These are phyloP conservation scores for Claviceps africana DNA, from an alignment of 2,329 filamentous ascomycete genomes.

Conservation along the genomic window DNA sequence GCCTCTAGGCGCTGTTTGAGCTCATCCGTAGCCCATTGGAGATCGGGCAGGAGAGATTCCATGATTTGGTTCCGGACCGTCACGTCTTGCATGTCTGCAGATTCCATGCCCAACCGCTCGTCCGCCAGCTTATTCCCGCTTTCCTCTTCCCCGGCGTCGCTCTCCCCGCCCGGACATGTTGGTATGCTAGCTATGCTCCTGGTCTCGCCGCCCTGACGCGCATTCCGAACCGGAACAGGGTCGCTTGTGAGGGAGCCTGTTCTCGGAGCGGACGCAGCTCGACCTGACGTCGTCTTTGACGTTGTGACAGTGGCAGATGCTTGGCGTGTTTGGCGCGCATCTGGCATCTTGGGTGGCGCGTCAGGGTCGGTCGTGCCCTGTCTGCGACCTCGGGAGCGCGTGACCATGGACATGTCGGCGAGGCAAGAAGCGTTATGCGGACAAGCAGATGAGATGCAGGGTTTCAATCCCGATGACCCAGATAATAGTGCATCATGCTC, in stretches of 20 bases:
- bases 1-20: constrained; percentile 3
- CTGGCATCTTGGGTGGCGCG: background rate
- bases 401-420: background rate
- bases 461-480: background rate
- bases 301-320: background rate
- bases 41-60: background rate
- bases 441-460: background rate
- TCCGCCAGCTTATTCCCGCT: background rate
- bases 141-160: constrained; percentile 1
- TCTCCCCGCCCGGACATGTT: background rate
- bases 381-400: background rate
- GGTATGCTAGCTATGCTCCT: constrained; percentile 3
- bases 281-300: background rate
- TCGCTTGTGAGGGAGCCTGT: background rate
- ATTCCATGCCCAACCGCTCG: background rate
- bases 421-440: background rate
- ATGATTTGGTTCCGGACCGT: background rate
- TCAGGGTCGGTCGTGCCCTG: background rate
- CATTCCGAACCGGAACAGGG: constrained; percentile 1
- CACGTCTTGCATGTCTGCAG: background rate
- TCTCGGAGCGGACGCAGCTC: background rate
- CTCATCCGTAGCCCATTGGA: constrained; percentile 2
- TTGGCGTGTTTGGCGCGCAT: background rate
- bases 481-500: background rate
- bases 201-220: background rate